Evolutionary conservation across 2,329 filamentous ascomycete species (phyloP), one percentile per base, ranked within the genome.

Genomic region (Orbilia brochopaga): DNA sequence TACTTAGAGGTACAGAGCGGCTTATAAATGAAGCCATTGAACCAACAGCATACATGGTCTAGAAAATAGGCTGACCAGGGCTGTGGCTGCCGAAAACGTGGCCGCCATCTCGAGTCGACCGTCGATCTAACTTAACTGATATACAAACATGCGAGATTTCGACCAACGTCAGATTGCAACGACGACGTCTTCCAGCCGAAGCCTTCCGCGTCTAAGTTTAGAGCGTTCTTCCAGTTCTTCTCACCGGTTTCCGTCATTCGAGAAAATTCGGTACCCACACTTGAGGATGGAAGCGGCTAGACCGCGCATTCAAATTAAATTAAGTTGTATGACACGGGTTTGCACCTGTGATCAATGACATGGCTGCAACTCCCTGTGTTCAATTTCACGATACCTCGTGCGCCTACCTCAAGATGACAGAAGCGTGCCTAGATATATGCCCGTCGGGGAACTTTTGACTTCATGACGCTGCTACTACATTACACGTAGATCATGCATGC

Each of bases 151-250:
- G 7, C 6, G 13, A 37, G 13, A 7, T 37, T 7, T 37, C 32
- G 13, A 44, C 44, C 46, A 60, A 24, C 30, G 54, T 64, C 57
- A 70, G 59, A 70, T 60, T 59, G 50, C 23, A 50, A 50, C 40
- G 32, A 44, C 23, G 40, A 50, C 40, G 32, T 40, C 19, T 21
- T 54, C 57, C 55, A 30, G 52, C 65, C 65, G 65, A 70, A 54
- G 19, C 19, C 32, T 51, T 60, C 65, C 59, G 59, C 13, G 37
- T 53, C 54, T 69, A 69, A 52, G 65, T 69, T 69, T 69, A 69
- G 65, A 35, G 2, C 32, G 44, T 27, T 23, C 17, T 51, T 32
- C 40, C 40, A 15, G 8, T 51, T 51, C 15, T 21, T 8, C 3
- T 10, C 35, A 64, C 54, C 66, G 50, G 66, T 21, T 60, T 44